phyloP scores from a whole-genome alignment of 495 filamentous ascomycete species.

The Penicillium alfredii region DNA sequence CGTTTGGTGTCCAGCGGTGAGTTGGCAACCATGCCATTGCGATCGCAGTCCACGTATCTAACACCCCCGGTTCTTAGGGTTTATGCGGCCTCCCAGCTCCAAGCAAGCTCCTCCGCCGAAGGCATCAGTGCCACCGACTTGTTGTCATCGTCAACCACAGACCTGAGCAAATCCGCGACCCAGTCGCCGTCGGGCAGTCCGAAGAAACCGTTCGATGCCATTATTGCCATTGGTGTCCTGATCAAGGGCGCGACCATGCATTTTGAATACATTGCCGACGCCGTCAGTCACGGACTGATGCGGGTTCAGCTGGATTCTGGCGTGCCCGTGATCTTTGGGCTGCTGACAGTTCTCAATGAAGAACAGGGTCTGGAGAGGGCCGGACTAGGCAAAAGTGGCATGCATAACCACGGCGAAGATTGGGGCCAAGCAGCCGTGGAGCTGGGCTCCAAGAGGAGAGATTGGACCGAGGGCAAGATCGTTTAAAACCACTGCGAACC shows the following conservation, averaged over 20 bases:
- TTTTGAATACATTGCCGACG: conserved; percentile 95
- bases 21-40: conserved; percentile 1
- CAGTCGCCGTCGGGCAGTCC: conserved; percentile 26
- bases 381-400: conserved; percentile 54
- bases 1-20: conserved; percentile 78
- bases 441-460: conserved; percentile 38
- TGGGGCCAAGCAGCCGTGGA: conserved; percentile 66
- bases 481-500: too few relatives aligned
- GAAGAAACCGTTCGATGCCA: conserved; percentile 72
- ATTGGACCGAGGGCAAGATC: conserved; percentile 44
- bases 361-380: conserved; percentile 82
- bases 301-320: conserved; percentile 82
- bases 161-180: conserved; percentile 42
- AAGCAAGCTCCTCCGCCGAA: conserved; percentile 54
- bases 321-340: conserved; percentile 84
- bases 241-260: conserved; percentile 99
- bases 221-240: conserved; percentile 91
- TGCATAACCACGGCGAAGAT: conserved; percentile 83
- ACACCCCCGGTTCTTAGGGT: conserved; percentile 45
- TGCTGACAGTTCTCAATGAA: conserved; percentile 83
- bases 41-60: too few relatives aligned
- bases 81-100: conserved; percentile 80
- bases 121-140: conserved; percentile 73
- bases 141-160: conserved; percentile 60
- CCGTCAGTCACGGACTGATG: conserved; percentile 87